Conservation (phyloP, 169 alveolate species). For the Cryptosporidium xiaoi region DNA sequence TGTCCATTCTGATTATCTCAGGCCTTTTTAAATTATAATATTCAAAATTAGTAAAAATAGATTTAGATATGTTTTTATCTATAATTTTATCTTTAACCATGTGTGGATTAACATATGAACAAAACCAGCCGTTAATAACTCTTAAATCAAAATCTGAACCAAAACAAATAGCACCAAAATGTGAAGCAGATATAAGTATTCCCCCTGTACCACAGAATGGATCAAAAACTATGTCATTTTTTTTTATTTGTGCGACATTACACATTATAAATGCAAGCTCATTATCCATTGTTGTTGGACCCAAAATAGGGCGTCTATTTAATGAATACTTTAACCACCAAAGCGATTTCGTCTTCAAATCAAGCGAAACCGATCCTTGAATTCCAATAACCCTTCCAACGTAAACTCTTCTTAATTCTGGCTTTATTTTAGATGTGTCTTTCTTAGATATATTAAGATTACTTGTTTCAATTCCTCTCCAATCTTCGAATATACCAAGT, state of each 20-base stretch:
- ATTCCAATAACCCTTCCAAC: slow-evolving; percentile 51
- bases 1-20: slow-evolving; percentile 81
- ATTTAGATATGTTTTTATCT: slow-evolving; percentile 75
- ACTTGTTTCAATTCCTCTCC: slow-evolving; percentile 64
- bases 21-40: slow-evolving; percentile 88
- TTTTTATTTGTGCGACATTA: slow-evolving; percentile 85
- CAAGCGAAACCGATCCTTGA: neutral
- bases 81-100: slow-evolving; percentile 75
- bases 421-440: slow-evolving; percentile 6
- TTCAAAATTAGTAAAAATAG: slow-evolving; percentile 87
- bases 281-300: slow-evolving; percentile 97
- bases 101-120: slow-evolving; percentile 84
- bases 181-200: slow-evolving; percentile 90
- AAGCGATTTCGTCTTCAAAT: slow-evolving; percentile 6
- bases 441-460: slow-evolving; percentile 27
- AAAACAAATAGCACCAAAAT: slow-evolving; percentile 89
- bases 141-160: slow-evolving; percentile 97
- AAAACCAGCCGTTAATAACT: slow-evolving; percentile 88
- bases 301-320: slow-evolving; percentile 93
- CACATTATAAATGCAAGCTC: slow-evolving; percentile 96
- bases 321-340: slow-evolving; percentile 91
- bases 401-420: slow-evolving; percentile 35
- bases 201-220: slow-evolving; percentile 99
- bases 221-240: slow-evolving; percentile 88
- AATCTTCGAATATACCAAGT: slow-evolving; percentile 66